Conservation (phyloP, 371 early-diverging fungal genomes). For the Smittium culicis region DNA sequence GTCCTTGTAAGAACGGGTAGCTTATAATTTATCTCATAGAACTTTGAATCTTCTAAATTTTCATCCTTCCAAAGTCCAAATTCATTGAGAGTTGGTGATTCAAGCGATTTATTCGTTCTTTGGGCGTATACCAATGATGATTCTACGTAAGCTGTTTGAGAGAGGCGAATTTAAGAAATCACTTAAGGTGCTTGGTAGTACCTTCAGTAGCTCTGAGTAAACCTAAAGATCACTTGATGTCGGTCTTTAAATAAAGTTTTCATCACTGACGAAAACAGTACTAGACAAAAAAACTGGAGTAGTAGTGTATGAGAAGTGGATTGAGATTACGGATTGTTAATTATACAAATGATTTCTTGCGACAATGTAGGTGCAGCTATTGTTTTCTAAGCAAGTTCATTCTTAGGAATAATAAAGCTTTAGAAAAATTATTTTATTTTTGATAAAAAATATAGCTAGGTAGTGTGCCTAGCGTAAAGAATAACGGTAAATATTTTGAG, state of each 20-base stretch:
- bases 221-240: background rate
- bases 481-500: background rate
- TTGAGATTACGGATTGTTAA: background rate
- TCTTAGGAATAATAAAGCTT: background rate
- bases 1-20: background rate
- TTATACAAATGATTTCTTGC: background rate
- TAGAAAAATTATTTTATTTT: background rate
- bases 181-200: background rate
- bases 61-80: background rate
- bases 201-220: background rate
- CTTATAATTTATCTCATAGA: background rate
- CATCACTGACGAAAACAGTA: background rate
- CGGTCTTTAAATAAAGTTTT: background rate
- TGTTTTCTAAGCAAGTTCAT: background rate
- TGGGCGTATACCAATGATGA: background rate
- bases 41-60: background rate
- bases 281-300: background rate
- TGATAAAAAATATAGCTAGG: background rate
- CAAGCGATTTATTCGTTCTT: background rate
- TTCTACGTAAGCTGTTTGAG: background rate
- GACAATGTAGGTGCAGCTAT: background rate
- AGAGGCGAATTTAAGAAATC: background rate
- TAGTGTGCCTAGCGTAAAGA: background rate
- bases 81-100: background rate
- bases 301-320: background rate